Evolutionary conservation across 495 filamentous ascomycete species (phyloP).

Genomic region (Penicillium verhagenii): DNA sequence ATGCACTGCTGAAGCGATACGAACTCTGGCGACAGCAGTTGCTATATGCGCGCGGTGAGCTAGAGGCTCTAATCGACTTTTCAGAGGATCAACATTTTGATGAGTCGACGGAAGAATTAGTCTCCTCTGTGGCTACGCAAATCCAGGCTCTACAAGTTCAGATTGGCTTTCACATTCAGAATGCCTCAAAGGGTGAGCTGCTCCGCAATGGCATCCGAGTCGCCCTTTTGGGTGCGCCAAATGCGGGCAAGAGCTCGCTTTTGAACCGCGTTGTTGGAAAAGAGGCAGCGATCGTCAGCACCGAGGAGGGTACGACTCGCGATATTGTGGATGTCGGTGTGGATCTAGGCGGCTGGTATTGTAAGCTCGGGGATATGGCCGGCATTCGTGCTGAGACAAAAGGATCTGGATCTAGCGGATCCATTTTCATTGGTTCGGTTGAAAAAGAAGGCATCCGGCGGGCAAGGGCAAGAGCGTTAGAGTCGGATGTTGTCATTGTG

Average conservation of each 20-base stretch:
- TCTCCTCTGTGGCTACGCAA: conserved; percentile 63
- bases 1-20: conserved; percentile 71
- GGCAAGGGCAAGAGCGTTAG: conserved; percentile 74
- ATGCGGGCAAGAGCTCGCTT: conserved; percentile 92
- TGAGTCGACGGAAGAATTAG: conserved; percentile 71
- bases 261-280: conserved; percentile 89
- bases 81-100: conserved; percentile 97
- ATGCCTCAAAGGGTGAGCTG: conserved; percentile 80
- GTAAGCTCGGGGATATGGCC: conserved; percentile 88
- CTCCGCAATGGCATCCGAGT: conserved; percentile 83
- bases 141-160: conserved; percentile 57
- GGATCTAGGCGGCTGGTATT: conserved; percentile 85
- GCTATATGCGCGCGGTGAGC: conserved; percentile 79
- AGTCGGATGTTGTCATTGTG: conserved; percentile 84
- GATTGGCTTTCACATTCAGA: conserved; percentile 66
- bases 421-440: conserved; percentile 61
- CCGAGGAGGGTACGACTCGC: conserved; percentile 86
- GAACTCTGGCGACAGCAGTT: conserved; percentile 78
- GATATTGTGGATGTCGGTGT: conserved; percentile 92
- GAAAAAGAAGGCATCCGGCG: conserved; percentile 90
- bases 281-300: conserved; percentile 91
- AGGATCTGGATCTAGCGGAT: conserved; percentile 10
- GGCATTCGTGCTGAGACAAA: conserved; percentile 59
- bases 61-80: conserved; percentile 96
- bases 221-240: conserved; percentile 85